A percentile compares a stretch with the other conserved stretches of the same genome.
Conservation (phyloP, 352 stramenopile genomes). For the Phytophthora aleatoria region DNA sequence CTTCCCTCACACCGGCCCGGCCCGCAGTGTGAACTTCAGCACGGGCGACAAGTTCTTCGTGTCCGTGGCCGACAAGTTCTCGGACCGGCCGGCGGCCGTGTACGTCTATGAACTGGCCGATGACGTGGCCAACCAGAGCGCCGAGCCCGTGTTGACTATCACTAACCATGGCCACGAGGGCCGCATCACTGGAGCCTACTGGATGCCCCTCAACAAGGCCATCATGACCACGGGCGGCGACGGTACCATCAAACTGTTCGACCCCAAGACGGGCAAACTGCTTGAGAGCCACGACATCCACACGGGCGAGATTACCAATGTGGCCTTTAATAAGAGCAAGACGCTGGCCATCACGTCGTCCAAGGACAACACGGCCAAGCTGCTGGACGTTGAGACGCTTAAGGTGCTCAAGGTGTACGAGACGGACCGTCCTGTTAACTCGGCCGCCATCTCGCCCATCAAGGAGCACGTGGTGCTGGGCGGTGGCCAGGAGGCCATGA, state of each 20-base stretch:
- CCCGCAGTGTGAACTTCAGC: slow-evolving; percentile 87
- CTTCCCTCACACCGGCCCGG: slow-evolving; percentile 84
- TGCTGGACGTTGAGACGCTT: slow-evolving; percentile 95
- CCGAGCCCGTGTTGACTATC: slow-evolving; percentile 74
- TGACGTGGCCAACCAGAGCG: slow-evolving; percentile 59
- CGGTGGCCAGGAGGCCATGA: slow-evolving; percentile 98
- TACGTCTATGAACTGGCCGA: slow-evolving; percentile 84
- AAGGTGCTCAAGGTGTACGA: slow-evolving; percentile 98
- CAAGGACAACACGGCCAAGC: slow-evolving; percentile 97
- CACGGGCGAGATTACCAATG: slow-evolving; percentile 96
- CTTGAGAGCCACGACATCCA: slow-evolving; percentile 90
- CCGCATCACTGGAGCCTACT: slow-evolving; percentile 84
- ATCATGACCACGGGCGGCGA: slow-evolving; percentile 89
- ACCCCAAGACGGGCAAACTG: slow-evolving; percentile 70
- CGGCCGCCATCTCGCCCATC: slow-evolving; percentile 96
- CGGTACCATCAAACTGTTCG: slow-evolving; percentile 80
- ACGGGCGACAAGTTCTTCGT: slow-evolving; percentile 87
- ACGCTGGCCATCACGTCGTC: slow-evolving; percentile 97
- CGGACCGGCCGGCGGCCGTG: slow-evolving; percentile 73
- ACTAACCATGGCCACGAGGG: slow-evolving; percentile 81
- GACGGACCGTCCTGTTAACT: slow-evolving; percentile 98
- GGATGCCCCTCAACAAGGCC: slow-evolving; percentile 86
- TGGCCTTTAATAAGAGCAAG: slow-evolving; percentile 96
- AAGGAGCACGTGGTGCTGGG: slow-evolving; percentile 97
- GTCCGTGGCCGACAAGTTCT: slow-evolving; percentile 87